Evolutionary conservation across 192 early-diverging fungal species (phyloP), one percentile per base, ranked within the genome.

Genomic region (Coemansia sp.): DNA sequence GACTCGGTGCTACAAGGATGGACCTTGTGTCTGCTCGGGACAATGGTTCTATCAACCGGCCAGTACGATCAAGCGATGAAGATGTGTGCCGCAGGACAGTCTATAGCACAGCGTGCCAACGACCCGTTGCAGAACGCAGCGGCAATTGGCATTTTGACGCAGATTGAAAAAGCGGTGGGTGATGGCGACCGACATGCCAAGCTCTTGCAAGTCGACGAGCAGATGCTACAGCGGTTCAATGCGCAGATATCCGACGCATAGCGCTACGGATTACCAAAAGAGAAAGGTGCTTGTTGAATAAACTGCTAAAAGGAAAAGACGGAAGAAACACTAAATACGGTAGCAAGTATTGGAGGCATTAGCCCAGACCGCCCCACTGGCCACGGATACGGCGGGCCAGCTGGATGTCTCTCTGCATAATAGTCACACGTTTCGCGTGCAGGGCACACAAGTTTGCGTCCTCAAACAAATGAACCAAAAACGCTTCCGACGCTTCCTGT

Each of bases 371-470:
- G 57, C 87, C 91, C 75, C 83, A 89, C 52, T 86, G 83, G 10
- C 56, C 56, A 12, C 56, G 56, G 5, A 58, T 58, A 11, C 94
- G 85, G 49, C 92, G 75, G 7, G 94, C 94, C 27, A 96, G 83
- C 66, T 95, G 92, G 45, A 96, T 94, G 67, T 96, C 94, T 48
- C 89, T 86, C 55, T 91, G 89, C 94, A 94, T 94, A 35, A 96
- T 84, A 4, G 94, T 96, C 9, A 96, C 94, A 7, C 94, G 82
- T 69, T 94, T 94, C n/a, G 93, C 94, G 59, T 96, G 94, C 57
- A 96, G 90, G 0, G 94, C 94, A 57, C 92, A 94, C 23, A 96
- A 76, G 66, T 96, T 96, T 20, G 94, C 88, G 64, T 95, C 94
- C 72, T 96, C 93, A 74, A 93, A 92, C 57, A 93, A 66, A 72